Evolutionary conservation across 2,329 filamentous ascomycete genomes (phyloP), one percentile per base, ranked within the genome.

Genomic region (Talaromyces sp.): DNA sequence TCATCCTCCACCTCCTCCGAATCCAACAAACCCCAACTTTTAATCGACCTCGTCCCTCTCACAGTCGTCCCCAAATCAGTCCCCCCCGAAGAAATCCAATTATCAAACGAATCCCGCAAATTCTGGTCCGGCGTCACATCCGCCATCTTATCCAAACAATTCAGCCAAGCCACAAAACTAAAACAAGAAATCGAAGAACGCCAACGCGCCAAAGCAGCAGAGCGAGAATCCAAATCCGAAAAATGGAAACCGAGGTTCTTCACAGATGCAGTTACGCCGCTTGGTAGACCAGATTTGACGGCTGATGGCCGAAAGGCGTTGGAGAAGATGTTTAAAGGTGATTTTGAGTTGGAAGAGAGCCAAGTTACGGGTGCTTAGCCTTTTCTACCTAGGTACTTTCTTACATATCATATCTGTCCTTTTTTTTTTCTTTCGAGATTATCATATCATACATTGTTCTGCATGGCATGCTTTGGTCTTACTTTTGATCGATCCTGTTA

Each of bases 121-220:
- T 90, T 97, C 75, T 99, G 95, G 95, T 85, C 88, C 38, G 87
- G 86, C 27, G 94, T 99, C 53, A 98, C 95, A 19, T 85, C 91
- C 61, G 92, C 93, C 40, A 98, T 99, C 73, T 78, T 86, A 25
- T 81, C 88, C 67, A 96, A 93, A 79, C 92, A 96, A 75, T 99
- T 88, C 78, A 86, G 85, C 49, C 88, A 90, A 69, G 95, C 95
- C 7, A 99, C 95, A 25, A 87, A 86, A 22, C 81, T 95, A 68
- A 99, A 99, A 82, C 88, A 92, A 67, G 92, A 96, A 72, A 86
- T 99, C 11, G 95, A 99, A 78, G 95, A 99, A 77, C 84, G 85
- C 51, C 95, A 99, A 80, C 85, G 95, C 36, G 86, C 91, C 72
- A 94, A 92, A 79, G 93, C 92, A 1, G 88, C 92, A 90, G 94